A percentile compares a stretch with the other conserved stretches of the same genome.
Conservation (phyloP, 2,329 filamentous ascomycete genomes). For the Hypoxylon sp. region DNA sequence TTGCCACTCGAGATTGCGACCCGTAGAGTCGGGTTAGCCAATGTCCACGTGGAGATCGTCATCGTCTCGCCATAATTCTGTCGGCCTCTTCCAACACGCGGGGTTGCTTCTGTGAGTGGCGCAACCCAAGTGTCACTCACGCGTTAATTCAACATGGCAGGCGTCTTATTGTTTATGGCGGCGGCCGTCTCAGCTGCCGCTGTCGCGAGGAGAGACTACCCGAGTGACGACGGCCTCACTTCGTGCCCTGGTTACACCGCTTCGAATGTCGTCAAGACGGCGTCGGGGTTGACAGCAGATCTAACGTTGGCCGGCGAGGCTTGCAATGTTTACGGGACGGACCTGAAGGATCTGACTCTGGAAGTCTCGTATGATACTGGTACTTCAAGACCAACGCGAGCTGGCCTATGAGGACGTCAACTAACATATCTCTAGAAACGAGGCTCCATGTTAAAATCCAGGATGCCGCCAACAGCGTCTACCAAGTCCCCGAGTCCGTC, state of each 20-base stretch:
- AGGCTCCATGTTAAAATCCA: constrained; percentile 83
- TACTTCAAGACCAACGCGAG: constrained; percentile 36
- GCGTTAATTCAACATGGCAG: constrained; percentile 47
- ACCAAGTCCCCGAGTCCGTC: constrained; percentile 80
- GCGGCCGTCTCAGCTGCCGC: constrained; percentile 49
- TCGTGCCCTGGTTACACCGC: constrained; percentile 74
- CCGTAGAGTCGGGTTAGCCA: constrained; percentile 28
- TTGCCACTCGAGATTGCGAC: constrained; percentile 1
- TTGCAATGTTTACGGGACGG: constrained; percentile 79
- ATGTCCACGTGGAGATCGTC: constrained; percentile 37
- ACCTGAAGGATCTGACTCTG: constrained; percentile 73
- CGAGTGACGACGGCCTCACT: constrained; percentile 50
- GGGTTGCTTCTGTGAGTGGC: constrained; percentile 4
- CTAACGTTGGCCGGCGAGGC: constrained; percentile 73
- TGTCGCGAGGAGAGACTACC: constrained; percentile 46
- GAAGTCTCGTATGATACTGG: constrained; percentile 75
- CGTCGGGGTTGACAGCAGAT: constrained; percentile 71
- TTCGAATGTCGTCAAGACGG: constrained; percentile 66
- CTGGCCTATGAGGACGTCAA: background rate
- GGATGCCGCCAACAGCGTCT: constrained; percentile 77
- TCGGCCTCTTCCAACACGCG: constrained; percentile 9
- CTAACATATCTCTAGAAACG: constrained; percentile 61
- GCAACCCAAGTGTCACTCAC: constrained; percentile 12
- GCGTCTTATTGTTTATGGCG: constrained; percentile 49
- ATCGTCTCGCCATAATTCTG: constrained; percentile 17